Base-by-base conservation (phyloP, 1,284 basidiomycete species). In the Jaminaea rosea region DNA sequence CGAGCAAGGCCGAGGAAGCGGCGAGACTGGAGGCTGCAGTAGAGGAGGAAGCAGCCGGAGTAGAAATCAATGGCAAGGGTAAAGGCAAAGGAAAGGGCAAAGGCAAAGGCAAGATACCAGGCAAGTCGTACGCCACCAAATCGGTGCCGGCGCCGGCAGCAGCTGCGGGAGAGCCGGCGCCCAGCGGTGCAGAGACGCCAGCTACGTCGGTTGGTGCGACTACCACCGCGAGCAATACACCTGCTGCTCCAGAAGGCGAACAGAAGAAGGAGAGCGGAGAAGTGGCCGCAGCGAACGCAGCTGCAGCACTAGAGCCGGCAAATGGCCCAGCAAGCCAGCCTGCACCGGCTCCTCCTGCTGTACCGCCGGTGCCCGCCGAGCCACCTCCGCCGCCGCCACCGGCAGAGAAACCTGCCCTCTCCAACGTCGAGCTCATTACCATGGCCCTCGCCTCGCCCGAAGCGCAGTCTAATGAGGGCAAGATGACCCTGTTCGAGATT, bases 401-500 rank as follows among this genome's bases (percentile, higher is more conserved):
- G 24, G 24, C 32, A 17, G 58, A 65, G 55, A 70, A 67, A 55
- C 70, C 70, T 4, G 61, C 63, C 26, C 41, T 71, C 17, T 59
- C 62, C 42, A 72, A 71, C 44, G 51, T 65, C 19, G 62, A 66
- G 52, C 65, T 72, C 44, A 69, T 72, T 37, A 64, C 59, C 28
- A 55, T 60, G 26, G 70, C 70, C 17, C 58, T 72, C 26, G 50
- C 56, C 19, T 67, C 65, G 26, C 60, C 64, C 23, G 56, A 57
- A 23, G 63, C 59, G 21, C 37, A 31, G 29, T 53, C 56, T 36
- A 65, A 86, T 62, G 83, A 84, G 42, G 87, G 87, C 36, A 86
- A 88, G 72, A 88, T 87, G 26, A 92, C 91, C 0, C 73, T 94
- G 55, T 88, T 91, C 60, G 88, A 93, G 67, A 89, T 94, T 46